Conservation (phyloP, 306 rosid genomes). For the Acacia confusa region DNA sequence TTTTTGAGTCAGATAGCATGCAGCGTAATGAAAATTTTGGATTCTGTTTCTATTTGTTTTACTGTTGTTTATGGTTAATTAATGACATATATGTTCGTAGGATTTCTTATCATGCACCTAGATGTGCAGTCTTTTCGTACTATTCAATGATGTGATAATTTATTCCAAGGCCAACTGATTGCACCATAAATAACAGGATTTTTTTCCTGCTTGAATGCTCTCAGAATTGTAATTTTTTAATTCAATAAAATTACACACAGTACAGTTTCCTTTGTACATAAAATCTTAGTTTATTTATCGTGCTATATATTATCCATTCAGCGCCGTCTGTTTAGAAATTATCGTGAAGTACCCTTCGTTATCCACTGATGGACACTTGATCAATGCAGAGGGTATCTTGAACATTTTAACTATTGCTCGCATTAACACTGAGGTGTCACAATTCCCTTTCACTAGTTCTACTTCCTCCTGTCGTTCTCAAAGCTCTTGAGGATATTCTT, state of each 20-base stretch:
- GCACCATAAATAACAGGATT: conserved; percentile 1
- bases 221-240: conserved; percentile 8
- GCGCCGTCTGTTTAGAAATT: background rate
- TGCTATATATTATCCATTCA: background rate
- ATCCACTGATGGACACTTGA: background rate
- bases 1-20: conserved; percentile 18
- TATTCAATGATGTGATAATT: conserved; percentile 7
- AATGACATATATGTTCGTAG: background rate
- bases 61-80: conserved; percentile 9
- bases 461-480: background rate
- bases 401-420: background rate
- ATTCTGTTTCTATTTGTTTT: background rate
- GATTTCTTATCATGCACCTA: background rate
- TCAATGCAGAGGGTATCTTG: background rate
- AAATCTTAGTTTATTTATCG: too few species aligned
- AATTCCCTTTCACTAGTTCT: background rate
- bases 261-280: conserved; percentile 18
- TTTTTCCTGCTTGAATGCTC: background rate
- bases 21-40: conserved; percentile 14
- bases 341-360: too few species aligned
- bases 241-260: background rate
- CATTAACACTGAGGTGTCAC: background rate
- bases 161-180: conserved; percentile 4
- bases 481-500: background rate
- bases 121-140: background rate